phyloP scores from a whole-genome alignment of 768 basidiomycete genomes.

The Daedaleopsis sinensis region DNA sequence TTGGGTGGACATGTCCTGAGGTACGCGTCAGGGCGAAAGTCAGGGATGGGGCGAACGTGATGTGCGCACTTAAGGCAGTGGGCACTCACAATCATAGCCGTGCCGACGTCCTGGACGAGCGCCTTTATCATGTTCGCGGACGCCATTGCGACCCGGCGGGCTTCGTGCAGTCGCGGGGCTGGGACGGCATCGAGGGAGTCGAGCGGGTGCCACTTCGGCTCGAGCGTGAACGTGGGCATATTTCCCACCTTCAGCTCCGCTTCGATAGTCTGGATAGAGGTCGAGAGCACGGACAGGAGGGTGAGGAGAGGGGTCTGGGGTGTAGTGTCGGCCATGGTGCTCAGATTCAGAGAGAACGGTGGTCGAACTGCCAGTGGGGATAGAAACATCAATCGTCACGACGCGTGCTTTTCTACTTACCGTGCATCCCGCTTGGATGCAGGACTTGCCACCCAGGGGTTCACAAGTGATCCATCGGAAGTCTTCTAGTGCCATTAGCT shows the following conservation, averaged over 20 bases:
- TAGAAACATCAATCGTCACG: too few relatives aligned
- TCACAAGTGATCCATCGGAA: too few relatives aligned
- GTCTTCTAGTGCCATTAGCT: too few relatives aligned
- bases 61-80: too few relatives aligned
- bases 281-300: not conserved
- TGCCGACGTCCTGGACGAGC: not conserved
- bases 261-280: not conserved
- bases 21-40: not conserved
- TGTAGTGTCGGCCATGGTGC: too few relatives aligned
- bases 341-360: too few relatives aligned
- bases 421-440: too few relatives aligned
- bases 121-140: not conserved
- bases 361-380: too few relatives aligned
- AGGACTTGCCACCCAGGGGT: not conserved
- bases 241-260: not conserved
- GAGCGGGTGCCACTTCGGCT: not conserved
- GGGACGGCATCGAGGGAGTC: not conserved
- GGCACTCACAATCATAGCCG: not conserved
- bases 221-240: not conserved
- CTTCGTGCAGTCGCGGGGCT: not conserved
- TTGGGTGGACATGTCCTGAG: not conserved
- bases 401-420: too few relatives aligned
- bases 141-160: not conserved
- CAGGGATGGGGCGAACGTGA: too few relatives aligned
- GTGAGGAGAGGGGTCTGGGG: too few relatives aligned